Conservation (phyloP, 2,329 filamentous ascomycete species). For the Nigrospora osmanthi region DNA sequence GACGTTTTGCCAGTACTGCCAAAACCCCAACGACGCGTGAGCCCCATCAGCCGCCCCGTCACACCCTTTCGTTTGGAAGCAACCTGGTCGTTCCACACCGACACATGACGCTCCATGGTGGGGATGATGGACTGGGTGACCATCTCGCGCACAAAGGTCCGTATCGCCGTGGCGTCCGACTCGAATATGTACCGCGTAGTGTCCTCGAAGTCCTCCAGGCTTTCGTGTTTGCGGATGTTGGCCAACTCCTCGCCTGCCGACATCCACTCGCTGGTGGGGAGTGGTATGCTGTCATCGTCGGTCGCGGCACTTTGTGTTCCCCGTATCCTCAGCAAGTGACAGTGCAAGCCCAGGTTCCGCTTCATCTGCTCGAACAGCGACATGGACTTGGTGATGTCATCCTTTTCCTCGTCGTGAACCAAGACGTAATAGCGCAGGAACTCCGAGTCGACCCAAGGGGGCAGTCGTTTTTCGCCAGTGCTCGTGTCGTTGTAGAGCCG, state of each 20-base stretch:
- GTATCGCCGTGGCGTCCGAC: constrained; percentile 81
- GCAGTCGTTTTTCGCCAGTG: constrained; percentile 64
- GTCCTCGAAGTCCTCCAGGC: constrained; percentile 63
- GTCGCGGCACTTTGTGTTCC: constrained; percentile 80
- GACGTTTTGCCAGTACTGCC: constrained; percentile 58
- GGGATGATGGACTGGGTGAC: constrained; percentile 91
- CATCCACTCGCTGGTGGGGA: constrained; percentile 83
- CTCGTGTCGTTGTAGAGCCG: constrained; percentile 81
- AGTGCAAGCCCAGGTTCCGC: constrained; percentile 92
- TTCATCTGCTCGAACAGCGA: constrained; percentile 98
- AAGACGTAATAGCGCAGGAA: constrained; percentile 94
- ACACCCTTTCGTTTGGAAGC: constrained; percentile 83
- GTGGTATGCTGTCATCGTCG: constrained; percentile 80
- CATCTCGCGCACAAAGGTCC: constrained; percentile 86
- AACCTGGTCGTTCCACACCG: constrained; percentile 95
- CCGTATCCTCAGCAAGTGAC: constrained; percentile 79
- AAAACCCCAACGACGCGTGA: constrained; percentile 88
- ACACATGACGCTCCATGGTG: constrained; percentile 88
- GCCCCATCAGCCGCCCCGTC: constrained; percentile 85
- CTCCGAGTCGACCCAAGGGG: constrained; percentile 82
- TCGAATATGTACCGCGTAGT: constrained; percentile 79
- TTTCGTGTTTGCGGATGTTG: constrained; percentile 61
- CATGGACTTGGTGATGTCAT: constrained; percentile 86
- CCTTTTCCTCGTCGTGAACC: constrained; percentile 91
- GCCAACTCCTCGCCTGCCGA: constrained; percentile 78